Evolutionary conservation across 2,329 filamentous ascomycete species (phyloP).

Genomic region (Gaeumannomyces sp.): DNA sequence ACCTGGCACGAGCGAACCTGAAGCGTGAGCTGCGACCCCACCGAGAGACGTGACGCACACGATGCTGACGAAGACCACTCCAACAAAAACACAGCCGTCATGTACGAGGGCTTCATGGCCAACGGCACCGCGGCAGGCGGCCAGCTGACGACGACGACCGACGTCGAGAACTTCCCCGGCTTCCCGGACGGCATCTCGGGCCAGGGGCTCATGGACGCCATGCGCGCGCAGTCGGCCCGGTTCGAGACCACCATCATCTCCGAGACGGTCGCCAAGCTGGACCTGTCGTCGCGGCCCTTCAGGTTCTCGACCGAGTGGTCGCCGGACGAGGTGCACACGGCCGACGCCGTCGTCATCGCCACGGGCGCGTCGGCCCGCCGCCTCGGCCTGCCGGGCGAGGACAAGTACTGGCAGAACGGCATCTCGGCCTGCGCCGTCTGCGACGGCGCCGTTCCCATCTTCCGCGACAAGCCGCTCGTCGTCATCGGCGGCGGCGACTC

Average conservation of each 20-base stretch:
- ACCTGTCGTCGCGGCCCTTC: slow-evolving; percentile 80
- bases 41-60: slow-evolving; percentile 3
- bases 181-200: slow-evolving; percentile 89
- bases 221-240: slow-evolving; percentile 83
- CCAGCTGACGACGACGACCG: slow-evolving; percentile 96
- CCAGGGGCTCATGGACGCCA: slow-evolving; percentile 85
- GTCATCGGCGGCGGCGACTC: slow-evolving; percentile 97
- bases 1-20: slow-evolving; percentile 88
- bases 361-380: slow-evolving; percentile 90
- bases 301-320: slow-evolving; percentile 89
- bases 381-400: slow-evolving; percentile 77
- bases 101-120: slow-evolving; percentile 97
- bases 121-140: slow-evolving; percentile 94
- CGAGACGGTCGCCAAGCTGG: slow-evolving; percentile 85
- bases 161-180: slow-evolving; percentile 96
- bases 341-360: slow-evolving; percentile 87
- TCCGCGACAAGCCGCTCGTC: slow-evolving; percentile 89
- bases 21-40: slow-evolving; percentile 52
- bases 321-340: slow-evolving; percentile 76
- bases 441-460: slow-evolving; percentile 94
- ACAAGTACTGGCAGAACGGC: slow-evolving; percentile 95
- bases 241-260: slow-evolving; percentile 92
- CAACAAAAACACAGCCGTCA: slow-evolving; percentile 50
- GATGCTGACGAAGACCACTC: background rate
- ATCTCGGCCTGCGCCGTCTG: slow-evolving; percentile 96